Base-by-base conservation (phyloP, 192 early-diverging fungal genomes). In the Haplosporangium gracile region DNA sequence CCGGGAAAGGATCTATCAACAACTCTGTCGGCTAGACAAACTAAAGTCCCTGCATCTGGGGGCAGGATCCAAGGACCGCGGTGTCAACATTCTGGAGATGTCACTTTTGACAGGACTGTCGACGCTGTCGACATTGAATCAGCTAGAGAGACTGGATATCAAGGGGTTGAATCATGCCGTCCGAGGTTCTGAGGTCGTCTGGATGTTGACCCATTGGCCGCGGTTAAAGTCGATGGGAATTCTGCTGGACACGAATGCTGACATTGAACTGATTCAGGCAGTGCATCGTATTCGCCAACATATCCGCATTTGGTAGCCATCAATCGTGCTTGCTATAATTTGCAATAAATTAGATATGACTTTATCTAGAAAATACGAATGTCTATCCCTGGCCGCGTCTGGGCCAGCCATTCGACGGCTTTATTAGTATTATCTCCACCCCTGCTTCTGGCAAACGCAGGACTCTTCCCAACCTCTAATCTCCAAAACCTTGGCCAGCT, bases 391-490 rank as follows among this genome's bases (percentile, higher is more conserved):
- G 82, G 82, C 49, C 82, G 60, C 18, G 74, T 22, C 5, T 53
- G 82, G 51, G 72, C 40, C 43, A 85, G 77, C 82, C 82, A 85
- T 39, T 85, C 82, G 70, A 85, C 76, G 26, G 77, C 82, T 85
- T 76, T 85, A 85, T 69, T 32, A 2, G 74, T 77, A 32, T 68
- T 75, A 16, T 85, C 73, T 34, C 32, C 32, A 15, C 65, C 40
- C 47, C 43, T 74, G 29, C 29, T 81, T 22, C 26, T 38, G 29
- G 60, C 60, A 36, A 26, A 70, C 5, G 70, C 65, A 3, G 74
- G 47, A 47, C 70, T 18, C 20, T 77, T 74, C 20, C 70, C 74
- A 5, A 49, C 75, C 15, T 78, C 84, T 47, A 86, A 6, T n/a
- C 16, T 70, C 8, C 75, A 29, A 4, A 76, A 38, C 9, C 63